These are phyloP conservation scores for Pisolithus orientalis DNA, from an alignment of 768 basidiomycete species.

Conservation along the genomic window DNA sequence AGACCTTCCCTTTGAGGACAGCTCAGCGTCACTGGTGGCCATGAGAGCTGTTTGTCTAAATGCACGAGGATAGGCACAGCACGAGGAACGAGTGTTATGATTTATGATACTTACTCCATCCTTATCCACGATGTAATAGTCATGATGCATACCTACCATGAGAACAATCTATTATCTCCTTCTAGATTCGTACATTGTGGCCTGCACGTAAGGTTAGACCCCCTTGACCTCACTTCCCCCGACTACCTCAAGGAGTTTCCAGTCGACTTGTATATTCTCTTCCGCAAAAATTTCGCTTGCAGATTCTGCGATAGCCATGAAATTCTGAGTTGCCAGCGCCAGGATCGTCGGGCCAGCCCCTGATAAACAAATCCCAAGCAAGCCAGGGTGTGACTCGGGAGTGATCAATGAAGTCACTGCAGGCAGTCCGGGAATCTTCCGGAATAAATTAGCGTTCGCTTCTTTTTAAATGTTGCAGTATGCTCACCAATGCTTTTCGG, in stretches of 20 bases:
- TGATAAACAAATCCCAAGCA: constrained; percentile 94
- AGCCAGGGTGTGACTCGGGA: constrained; percentile 84
- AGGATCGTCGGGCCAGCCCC: constrained; percentile 98
- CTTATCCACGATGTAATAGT: constrained; percentile 16
- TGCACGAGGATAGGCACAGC: constrained; percentile 50
- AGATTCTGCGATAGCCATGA: constrained; percentile 79
- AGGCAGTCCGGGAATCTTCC: constrained; percentile 90
- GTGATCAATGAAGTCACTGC: constrained; percentile 88
- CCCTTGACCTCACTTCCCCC: constrained; percentile 32
- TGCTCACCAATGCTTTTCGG: constrained; percentile 72
- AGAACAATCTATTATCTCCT: constrained; percentile 6
- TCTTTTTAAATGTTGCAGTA: not conserved
- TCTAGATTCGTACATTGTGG: not conserved
- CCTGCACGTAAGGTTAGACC: constrained; percentile 9
- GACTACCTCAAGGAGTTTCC: constrained; percentile 76
- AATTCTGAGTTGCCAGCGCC: constrained; percentile 83
- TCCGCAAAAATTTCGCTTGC: constrained; percentile 68
- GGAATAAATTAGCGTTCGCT: not conserved
- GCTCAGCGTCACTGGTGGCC: constrained; percentile 63
- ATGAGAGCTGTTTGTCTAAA: constrained; percentile 90
- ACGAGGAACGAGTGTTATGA: constrained; percentile 6
- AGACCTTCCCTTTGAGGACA: constrained; percentile 69
- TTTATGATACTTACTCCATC: not conserved
- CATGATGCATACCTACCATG: constrained; percentile 11
- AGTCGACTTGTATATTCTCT: constrained; percentile 77